These are phyloP conservation scores for Biscutella auriculata DNA, from an alignment of 441 rosid genomes.

Conservation along the genomic window DNA sequence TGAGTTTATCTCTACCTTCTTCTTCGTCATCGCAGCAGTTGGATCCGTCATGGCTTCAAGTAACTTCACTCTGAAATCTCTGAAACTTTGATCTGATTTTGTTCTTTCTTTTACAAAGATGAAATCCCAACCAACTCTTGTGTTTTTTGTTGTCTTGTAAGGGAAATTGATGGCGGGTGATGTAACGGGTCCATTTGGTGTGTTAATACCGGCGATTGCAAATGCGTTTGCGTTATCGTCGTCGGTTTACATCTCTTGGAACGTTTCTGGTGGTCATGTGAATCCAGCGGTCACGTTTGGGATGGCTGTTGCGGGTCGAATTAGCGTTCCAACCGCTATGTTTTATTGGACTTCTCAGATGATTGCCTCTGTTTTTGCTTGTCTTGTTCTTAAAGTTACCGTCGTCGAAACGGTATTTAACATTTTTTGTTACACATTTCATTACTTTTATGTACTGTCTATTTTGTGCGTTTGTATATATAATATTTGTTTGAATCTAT, in stretches of 20 bases:
- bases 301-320: constrained; percentile 60
- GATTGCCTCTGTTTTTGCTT: constrained; percentile 78
- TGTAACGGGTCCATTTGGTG: constrained; percentile 41
- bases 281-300: constrained; percentile 90
- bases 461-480: too few relatives aligned
- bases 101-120: neutral
- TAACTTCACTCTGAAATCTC: constrained; percentile 5
- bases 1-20: constrained; percentile 89
- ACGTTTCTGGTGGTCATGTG: constrained; percentile 70
- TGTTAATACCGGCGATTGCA: constrained; percentile 51
- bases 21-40: constrained; percentile 60
- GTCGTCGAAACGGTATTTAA: constrained; percentile 41
- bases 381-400: constrained; percentile 51
- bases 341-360: constrained; percentile 82
- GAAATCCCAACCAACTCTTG: neutral
- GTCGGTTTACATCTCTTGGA: constrained; percentile 48
- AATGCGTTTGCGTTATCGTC: constrained; percentile 65
- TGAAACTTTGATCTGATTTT: neutral
- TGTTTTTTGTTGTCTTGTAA: neutral
- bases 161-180: constrained; percentile 41
- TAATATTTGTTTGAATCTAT: neutral
- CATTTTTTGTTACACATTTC: too few relatives aligned
- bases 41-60: constrained; percentile 91
- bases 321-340: constrained; percentile 42
- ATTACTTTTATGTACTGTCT: neutral